These are phyloP conservation scores for Pleodorina starrii DNA, from an alignment of 139 green algal genomes.

Conservation along the genomic window DNA sequence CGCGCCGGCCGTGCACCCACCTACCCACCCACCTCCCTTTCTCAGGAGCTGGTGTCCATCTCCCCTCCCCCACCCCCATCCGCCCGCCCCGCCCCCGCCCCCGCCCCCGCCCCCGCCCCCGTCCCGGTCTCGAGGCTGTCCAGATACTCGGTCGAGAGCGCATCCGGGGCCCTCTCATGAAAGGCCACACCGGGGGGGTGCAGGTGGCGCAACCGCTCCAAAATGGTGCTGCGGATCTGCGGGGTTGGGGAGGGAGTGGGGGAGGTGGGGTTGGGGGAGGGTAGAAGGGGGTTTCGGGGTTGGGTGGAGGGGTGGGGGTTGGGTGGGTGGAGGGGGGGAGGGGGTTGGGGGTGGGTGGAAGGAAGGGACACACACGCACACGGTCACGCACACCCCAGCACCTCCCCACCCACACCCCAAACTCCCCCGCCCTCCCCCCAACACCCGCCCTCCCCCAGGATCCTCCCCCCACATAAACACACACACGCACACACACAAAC, in stretches of 20 bases:
- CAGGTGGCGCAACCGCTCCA: slow-evolving; percentile 52
- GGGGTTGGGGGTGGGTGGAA: neutral
- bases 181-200: slow-evolving; percentile 37
- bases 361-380: neutral
- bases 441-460: neutral
- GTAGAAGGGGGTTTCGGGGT: neutral
- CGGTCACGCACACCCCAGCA: neutral
- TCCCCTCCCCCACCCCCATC: neutral
- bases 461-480: neutral
- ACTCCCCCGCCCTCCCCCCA: neutral
- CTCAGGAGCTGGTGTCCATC: neutral
- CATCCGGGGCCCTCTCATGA: slow-evolving; percentile 33
- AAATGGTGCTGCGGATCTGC: slow-evolving; percentile 9
- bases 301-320: neutral
- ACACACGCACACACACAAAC: neutral
- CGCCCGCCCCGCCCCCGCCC: neutral
- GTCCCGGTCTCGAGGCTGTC: neutral
- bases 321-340: neutral
- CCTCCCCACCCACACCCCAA: neutral
- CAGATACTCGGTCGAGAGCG: neutral
- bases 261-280: neutral
- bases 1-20: too few species aligned
- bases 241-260: neutral
- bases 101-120: neutral
- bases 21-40: too few species aligned